Evolutionary conservation across 371 early-diverging fungal genomes (phyloP).

Genomic region (Apophysomyces variabilis): DNA sequence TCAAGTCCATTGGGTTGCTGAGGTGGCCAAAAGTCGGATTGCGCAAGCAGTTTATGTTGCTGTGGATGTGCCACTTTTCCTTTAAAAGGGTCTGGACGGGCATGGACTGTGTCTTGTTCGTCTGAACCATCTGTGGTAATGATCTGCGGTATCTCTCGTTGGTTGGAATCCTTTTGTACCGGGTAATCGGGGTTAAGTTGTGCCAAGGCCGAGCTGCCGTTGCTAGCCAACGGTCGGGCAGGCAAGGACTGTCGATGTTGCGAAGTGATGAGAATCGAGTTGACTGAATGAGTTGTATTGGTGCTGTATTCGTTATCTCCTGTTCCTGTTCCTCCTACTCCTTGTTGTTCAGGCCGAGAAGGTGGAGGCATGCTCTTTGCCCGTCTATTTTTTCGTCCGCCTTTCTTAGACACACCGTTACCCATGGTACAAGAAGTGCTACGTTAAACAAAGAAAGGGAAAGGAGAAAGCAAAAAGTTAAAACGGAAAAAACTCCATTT

Average conservation of each 20-base stretch:
- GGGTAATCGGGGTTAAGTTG: constrained; percentile 56
- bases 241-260: constrained; percentile 36
- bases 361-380: constrained; percentile 29
- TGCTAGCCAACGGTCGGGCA: constrained; percentile 11
- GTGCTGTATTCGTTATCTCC: constrained; percentile 51
- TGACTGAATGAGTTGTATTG: constrained; percentile 53
- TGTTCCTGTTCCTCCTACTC: constrained; percentile 2
- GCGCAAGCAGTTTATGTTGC: constrained; percentile 44
- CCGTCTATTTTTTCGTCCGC: constrained; percentile 20
- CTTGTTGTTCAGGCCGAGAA: constrained; percentile 14
- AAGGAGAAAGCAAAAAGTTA: background rate
- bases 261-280: constrained; percentile 46
- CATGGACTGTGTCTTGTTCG: constrained; percentile 31
- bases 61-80: constrained; percentile 46
- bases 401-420: constrained; percentile 25
- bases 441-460: background rate
- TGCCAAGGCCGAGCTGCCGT: constrained; percentile 29
- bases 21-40: constrained; percentile 49
- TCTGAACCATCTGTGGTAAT: constrained; percentile 1
- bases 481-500: constrained; percentile 5
- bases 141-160: constrained; percentile 20
- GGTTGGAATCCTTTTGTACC: constrained; percentile 14
- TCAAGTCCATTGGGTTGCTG: constrained; percentile 15
- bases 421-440: constrained; percentile 18
- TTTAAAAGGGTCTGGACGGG: constrained; percentile 30